Evolutionary conservation across 345 rosid species (phyloP).

Genomic region (Populus alba): DNA sequence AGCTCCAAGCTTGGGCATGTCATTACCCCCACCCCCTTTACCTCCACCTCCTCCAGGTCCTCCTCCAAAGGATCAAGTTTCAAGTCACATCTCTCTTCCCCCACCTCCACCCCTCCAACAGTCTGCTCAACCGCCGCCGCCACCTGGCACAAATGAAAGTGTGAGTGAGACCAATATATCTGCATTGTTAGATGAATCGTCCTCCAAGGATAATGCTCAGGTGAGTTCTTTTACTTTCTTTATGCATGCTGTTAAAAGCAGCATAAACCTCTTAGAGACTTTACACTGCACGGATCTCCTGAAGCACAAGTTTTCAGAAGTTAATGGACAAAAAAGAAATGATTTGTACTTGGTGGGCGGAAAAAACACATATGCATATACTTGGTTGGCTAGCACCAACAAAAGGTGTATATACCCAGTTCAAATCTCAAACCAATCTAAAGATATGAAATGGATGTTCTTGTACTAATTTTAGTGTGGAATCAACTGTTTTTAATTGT

Average conservation of each 20-base stretch:
- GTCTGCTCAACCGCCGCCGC: slow-evolving; percentile 54
- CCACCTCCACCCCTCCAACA: slow-evolving; percentile 65
- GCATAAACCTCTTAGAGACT: neutral
- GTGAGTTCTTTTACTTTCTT: slow-evolving; percentile 30
- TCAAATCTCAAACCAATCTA: neutral
- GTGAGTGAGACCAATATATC: slow-evolving; percentile 42
- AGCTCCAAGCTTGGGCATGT: slow-evolving; percentile 34
- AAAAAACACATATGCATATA: neutral
- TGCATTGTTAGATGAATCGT: slow-evolving; percentile 39
- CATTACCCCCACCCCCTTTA: slow-evolving; percentile 61
- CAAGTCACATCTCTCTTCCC: slow-evolving; percentile 51
- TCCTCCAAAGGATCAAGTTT: slow-evolving; percentile 63
- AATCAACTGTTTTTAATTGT: neutral
- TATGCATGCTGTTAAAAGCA: neutral
- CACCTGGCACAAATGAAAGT: slow-evolving; percentile 50
- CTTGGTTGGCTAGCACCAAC: neutral
- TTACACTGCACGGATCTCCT: neutral
- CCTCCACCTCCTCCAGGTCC: slow-evolving; percentile 97
- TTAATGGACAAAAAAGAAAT: neutral
- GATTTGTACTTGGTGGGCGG: neutral
- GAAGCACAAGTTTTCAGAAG: neutral
- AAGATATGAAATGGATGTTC: neutral
- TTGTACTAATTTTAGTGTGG: neutral
- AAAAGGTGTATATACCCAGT: neutral
- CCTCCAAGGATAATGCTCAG: slow-evolving; percentile 47